Base-by-base conservation (phyloP, 768 basidiomycete species). In the Pulveroboletus ravenelii region DNA sequence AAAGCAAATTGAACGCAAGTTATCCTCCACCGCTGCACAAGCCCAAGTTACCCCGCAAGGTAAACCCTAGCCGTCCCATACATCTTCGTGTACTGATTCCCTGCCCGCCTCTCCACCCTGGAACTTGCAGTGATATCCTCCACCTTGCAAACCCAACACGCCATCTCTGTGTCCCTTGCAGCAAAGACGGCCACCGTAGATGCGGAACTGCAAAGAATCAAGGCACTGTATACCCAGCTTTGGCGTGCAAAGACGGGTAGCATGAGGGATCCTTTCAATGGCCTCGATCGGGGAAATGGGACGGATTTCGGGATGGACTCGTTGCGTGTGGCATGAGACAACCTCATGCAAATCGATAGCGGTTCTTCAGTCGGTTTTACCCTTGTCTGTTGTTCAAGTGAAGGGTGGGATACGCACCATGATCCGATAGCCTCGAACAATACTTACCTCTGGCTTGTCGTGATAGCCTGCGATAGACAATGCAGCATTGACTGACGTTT, bases 201-300 rank as follows among this genome's bases (percentile, higher is more conserved):
- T 51, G 76, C 78, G 2, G 87, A 90, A 57, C 64, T 92, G 23
- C 84, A 89, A 62, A 85, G 84, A 69, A 78, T 93, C 58, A 89
- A 89, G 64, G 67, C 72, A 10, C 63, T 85, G 10, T 90, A 89
- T 56, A 85, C 84, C 0, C 85, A 89, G 58, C 70, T 89, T 6
- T 92, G 87, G 87, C 80, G 86, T 12, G 74, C 79, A 15, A 82
- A 84, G 65, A 91, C 86, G 14, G 89, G 89, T 29, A 91, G 88
- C 58, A 82, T 84, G 67, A 74, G 89, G 51, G 89, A 92, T 64
- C 90, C 90, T 8, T 93, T 92, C 63, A 81, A 84, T 56, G 74
- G 75, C 30, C 61, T 68, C 25, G 70, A 71, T 52, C 67, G 72
- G n/a, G 70, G 72, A 2, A 62, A 50, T 34, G 70, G 69, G 10